Base-by-base conservation (phyloP, 257 asterid species). In the Datura wrightii region DNA sequence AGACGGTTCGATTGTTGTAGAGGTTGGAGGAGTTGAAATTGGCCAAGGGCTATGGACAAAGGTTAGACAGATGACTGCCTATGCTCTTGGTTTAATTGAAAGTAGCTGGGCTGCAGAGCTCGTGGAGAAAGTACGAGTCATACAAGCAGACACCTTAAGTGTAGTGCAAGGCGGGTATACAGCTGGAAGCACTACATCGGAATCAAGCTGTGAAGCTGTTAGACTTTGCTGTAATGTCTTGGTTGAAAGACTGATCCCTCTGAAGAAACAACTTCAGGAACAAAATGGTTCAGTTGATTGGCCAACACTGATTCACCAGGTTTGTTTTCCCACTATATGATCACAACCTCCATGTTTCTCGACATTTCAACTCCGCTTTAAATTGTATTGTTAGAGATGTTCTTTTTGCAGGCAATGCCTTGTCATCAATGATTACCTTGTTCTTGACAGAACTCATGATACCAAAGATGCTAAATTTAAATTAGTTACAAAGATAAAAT, bases 21-120 rank as follows among this genome's bases (percentile, higher is more conserved):
- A 94, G 89, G 92, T 94, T n/a, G 97, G 96, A 70, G 97, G 96
- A 52, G 87, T 92, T 76, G 97, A 93, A 53, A 19, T 93, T 62
- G 97, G 96, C 13, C 97, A 93, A 85, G 97, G 97, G 87, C 93
- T 93, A 37, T 91, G 91, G 93, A 93, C 96, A 8, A 93, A 93
- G 89, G 97, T 91, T 39, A 91, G 85, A 84, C 95, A 93, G 83
- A 91, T 87, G 80, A 84, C 96, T 5, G 96, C 95, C 8, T 91
- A 90, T 85, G 94, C 90, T 79, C 90, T 94, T 19, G 80, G 97
- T 88, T 84, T 59, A 55, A 82, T 91, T 66, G 82, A 85, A 78
- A 89, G 95, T 83, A 90, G 85, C 83, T 93, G 90, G 44, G 86
- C 85, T 1, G 90, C 89, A 79, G 87, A 88, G 16, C 84, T 94